phyloP scores from a whole-genome alignment of 2,329 filamentous ascomycete genomes.

The Alternaria brassicae region DNA sequence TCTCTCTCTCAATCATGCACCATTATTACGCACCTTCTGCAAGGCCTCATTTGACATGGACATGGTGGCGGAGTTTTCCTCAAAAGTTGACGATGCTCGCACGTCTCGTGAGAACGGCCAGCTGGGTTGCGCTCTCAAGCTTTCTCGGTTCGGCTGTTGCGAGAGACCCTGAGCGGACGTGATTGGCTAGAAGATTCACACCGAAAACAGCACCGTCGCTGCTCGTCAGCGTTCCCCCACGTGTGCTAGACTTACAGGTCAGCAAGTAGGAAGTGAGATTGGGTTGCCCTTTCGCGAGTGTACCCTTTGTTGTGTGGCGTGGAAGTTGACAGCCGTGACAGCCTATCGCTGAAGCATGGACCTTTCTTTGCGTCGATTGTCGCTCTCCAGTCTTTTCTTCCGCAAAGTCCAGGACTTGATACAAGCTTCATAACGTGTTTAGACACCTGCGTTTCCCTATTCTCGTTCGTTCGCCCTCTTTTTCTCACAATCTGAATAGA shows the following conservation, averaged over 20 bases:
- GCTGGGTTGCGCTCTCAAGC: slow-evolving; percentile 21
- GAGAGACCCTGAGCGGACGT: slow-evolving; percentile 18
- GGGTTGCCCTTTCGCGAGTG: background rate
- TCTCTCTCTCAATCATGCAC: background rate
- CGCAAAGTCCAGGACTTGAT: slow-evolving; percentile 24
- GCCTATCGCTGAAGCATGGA: slow-evolving; percentile 12
- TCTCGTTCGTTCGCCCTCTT: background rate
- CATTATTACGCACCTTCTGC: slow-evolving; percentile 72
- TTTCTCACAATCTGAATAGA: background rate
- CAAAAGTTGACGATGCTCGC: slow-evolving; percentile 2
- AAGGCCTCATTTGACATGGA: slow-evolving; percentile 93
- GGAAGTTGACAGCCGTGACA: background rate
- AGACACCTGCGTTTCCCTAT: background rate
- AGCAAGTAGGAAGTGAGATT: background rate
- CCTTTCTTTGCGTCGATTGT: slow-evolving; percentile 12
- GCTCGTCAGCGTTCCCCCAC: slow-evolving; percentile 1
- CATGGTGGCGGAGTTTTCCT: slow-evolving; percentile 63
- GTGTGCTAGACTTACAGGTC: background rate
- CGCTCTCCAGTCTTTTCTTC: slow-evolving; percentile 19
- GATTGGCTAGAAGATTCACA: slow-evolving; percentile 24
- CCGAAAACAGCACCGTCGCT: slow-evolving; percentile 13
- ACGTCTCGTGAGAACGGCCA: slow-evolving; percentile 14
- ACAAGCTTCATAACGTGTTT: slow-evolving; percentile 12
- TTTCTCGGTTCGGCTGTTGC: slow-evolving; percentile 27
- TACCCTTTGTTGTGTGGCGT: slow-evolving; percentile 2